These are phyloP conservation scores for Diplodia sapinea DNA, from an alignment of 2,329 filamentous ascomycete species.

Conservation along the genomic window DNA sequence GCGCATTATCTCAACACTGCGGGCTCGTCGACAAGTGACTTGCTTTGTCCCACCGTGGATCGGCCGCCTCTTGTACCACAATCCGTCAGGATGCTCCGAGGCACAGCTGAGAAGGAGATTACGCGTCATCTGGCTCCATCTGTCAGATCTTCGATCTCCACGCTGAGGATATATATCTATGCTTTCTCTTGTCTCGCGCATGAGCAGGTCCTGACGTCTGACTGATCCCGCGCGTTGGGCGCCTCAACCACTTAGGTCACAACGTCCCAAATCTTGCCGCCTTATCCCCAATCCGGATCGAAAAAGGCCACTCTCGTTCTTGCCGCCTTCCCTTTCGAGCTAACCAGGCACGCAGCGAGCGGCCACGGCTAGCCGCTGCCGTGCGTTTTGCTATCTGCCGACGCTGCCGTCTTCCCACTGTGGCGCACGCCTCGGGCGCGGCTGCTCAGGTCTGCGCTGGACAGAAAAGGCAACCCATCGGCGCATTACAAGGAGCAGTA, in stretches of 20 bases:
- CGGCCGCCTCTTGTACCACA: background rate
- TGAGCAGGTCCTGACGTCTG: background rate
- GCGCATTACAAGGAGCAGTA: background rate
- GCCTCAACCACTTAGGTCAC: slow-evolving; percentile 2
- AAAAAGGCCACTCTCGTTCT: background rate
- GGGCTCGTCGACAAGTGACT: background rate
- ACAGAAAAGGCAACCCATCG: slow-evolving; percentile 2
- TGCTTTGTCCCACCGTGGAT: background rate
- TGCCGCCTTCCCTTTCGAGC: slow-evolving; percentile 13
- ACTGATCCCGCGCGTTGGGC: background rate
- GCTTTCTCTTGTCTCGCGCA: slow-evolving; percentile 17
- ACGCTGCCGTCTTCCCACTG: background rate
- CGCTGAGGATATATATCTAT: slow-evolving; percentile 11
- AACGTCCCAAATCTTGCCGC: background rate
- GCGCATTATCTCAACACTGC: background rate
- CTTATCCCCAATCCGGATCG: background rate
- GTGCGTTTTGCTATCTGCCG: too few species aligned
- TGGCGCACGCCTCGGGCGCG: background rate
- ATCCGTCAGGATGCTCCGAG: background rate
- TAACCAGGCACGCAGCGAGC: background rate
- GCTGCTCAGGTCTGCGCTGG: background rate
- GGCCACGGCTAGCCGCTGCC: background rate
- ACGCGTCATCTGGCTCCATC: background rate
- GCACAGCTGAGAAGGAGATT: background rate
- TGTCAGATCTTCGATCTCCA: background rate